Evolutionary conservation across 2,329 filamentous ascomycete species (phyloP).

Genomic region (Xylariales sp.): DNA sequence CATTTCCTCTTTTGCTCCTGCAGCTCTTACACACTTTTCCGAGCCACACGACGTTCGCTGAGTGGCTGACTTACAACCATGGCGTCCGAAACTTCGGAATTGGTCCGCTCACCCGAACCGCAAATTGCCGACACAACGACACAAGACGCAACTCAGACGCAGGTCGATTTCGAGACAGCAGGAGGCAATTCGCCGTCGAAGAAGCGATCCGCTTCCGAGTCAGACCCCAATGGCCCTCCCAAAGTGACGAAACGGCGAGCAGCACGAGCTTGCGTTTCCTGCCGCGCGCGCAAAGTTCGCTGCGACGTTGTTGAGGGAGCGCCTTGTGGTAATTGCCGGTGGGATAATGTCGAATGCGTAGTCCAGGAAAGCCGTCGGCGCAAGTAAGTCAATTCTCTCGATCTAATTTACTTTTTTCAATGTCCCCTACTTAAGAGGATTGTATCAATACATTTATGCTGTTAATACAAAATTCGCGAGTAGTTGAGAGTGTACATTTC

Average conservation of each 20-base stretch:
- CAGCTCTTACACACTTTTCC: not conserved
- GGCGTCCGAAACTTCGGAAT: conserved; percentile 16
- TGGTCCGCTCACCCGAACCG: conserved; percentile 20
- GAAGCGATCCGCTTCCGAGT: conserved; percentile 24
- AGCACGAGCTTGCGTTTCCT: conserved; percentile 87
- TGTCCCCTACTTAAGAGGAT: not conserved
- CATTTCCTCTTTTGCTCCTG: too few species aligned
- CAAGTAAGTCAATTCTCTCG: conserved; percentile 59
- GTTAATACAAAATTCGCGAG: not conserved
- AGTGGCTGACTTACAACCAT: conserved; percentile 14
- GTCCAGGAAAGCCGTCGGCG: conserved; percentile 79
- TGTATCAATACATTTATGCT: not conserved
- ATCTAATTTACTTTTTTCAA: not conserved
- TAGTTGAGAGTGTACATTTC: not conserved
- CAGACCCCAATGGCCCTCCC: conserved; percentile 28
- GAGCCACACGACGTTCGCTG: conserved; percentile 2
- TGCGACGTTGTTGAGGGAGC: conserved; percentile 90
- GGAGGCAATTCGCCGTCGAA: conserved; percentile 16
- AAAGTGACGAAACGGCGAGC: conserved; percentile 73
- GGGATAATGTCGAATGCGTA: conserved; percentile 73
- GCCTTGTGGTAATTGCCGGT: conserved; percentile 82
- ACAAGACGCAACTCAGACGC: conserved; percentile 6
- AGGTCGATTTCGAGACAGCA: conserved; percentile 11
- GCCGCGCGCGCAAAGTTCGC: conserved; percentile 82
- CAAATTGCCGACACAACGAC: conserved; percentile 12